A percentile compares a stretch with the other conserved stretches of the same genome.
phyloP scores from a whole-genome alignment of 495 filamentous ascomycete genomes.

The Barbatosphaeria neglecta region DNA sequence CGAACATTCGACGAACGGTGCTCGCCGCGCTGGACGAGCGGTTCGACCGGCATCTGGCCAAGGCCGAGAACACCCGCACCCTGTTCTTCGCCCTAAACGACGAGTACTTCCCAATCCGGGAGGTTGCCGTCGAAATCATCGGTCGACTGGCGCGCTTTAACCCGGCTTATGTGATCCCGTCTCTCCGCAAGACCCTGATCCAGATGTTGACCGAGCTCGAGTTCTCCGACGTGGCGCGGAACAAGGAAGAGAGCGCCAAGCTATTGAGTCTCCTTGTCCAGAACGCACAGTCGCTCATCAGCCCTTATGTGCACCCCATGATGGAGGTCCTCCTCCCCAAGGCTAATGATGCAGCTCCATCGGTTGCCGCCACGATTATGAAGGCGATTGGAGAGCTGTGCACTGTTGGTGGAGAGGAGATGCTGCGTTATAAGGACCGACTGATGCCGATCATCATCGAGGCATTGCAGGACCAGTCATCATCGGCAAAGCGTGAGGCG shows the following conservation, averaged over 20 bases:
- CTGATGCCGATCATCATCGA: constrained; percentile 94
- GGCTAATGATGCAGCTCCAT: constrained; percentile 66
- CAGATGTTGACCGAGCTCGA: constrained; percentile 92
- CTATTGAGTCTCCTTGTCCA: constrained; percentile 85
- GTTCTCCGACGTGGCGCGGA: constrained; percentile 84
- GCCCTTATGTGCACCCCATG: constrained; percentile 92
- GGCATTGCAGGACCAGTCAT: constrained; percentile 84
- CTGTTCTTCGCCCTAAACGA: constrained; percentile 96
- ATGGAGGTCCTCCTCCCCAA: constrained; percentile 82
- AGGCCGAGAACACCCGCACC: constrained; percentile 90
- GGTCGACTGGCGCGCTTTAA: constrained; percentile 84
- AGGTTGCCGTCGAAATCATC: constrained; percentile 92
- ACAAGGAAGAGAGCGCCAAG: constrained; percentile 90
- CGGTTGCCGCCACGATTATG: constrained; percentile 84
- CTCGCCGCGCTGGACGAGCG: constrained; percentile 78
- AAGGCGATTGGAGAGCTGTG: constrained; percentile 87
- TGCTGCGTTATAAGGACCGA: constrained; percentile 73
- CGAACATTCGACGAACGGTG: constrained; percentile 79
- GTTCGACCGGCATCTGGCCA: constrained; percentile 89
- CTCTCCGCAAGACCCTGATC: constrained; percentile 83
- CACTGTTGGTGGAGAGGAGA: constrained; percentile 82
- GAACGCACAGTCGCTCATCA: constrained; percentile 81
- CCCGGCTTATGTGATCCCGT: constrained; percentile 93
- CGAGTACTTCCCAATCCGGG: constrained; percentile 78
- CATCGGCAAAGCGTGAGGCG: constrained; percentile 75